phyloP scores from a whole-genome alignment of 2,329 filamentous ascomycete species.

The Claviceps monticola region DNA sequence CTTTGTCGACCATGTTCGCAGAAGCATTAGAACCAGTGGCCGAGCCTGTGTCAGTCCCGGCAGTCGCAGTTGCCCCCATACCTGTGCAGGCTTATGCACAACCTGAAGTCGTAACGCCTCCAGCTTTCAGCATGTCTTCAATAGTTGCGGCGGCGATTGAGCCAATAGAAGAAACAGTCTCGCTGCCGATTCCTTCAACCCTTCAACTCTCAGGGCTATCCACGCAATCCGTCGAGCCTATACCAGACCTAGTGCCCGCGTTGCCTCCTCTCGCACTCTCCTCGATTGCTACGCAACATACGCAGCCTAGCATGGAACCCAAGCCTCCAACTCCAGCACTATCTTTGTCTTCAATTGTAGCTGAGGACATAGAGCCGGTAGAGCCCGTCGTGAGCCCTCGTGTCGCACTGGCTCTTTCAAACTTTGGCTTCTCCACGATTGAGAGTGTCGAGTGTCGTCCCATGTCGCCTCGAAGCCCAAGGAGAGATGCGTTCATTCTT shows the following conservation, averaged over 20 bases:
- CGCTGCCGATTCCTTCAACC: slow-evolving; percentile 7
- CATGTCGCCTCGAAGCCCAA: slow-evolving; percentile 34
- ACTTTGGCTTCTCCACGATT: slow-evolving; percentile 30
- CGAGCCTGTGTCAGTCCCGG: slow-evolving; percentile 10
- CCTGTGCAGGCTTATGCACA: slow-evolving; percentile 1
- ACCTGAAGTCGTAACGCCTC: not conserved
- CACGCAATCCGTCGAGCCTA: slow-evolving; percentile 24
- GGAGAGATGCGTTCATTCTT: slow-evolving; percentile 42
- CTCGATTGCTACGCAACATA: slow-evolving; percentile 20
- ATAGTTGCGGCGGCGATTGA: slow-evolving; percentile 20
- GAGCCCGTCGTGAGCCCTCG: slow-evolving; percentile 21
- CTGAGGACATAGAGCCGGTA: slow-evolving; percentile 24
- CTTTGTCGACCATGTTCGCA: slow-evolving; percentile 14
- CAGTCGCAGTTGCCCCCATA: not conserved
- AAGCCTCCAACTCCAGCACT: slow-evolving; percentile 15
- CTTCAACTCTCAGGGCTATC: slow-evolving; percentile 22
- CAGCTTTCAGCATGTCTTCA: slow-evolving; percentile 16
- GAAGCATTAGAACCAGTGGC: slow-evolving; percentile 15
- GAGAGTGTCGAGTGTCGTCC: slow-evolving; percentile 33
- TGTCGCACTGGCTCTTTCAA: slow-evolving; percentile 14
- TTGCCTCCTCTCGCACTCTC: slow-evolving; percentile 17
- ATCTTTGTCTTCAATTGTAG: slow-evolving; percentile 22
- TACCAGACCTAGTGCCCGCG: slow-evolving; percentile 14
- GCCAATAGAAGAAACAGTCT: slow-evolving; percentile 18
- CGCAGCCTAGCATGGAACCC: slow-evolving; percentile 10